Base-by-base conservation (phyloP, 331 rosid genomes). In the Quercus lobata region DNA sequence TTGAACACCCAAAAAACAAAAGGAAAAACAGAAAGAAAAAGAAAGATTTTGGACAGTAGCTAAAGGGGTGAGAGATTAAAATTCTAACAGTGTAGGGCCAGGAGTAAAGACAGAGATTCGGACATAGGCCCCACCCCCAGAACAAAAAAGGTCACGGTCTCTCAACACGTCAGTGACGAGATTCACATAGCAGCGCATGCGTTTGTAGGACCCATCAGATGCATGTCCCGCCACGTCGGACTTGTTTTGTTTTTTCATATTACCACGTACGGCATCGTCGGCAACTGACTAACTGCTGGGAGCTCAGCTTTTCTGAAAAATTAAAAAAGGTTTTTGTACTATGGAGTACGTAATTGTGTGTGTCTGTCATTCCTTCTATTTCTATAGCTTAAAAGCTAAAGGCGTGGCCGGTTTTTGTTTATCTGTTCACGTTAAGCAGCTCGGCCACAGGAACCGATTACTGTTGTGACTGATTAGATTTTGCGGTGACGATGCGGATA, bases 61-160 rank as follows among this genome's bases (percentile, higher is more conserved):
- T 49, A 46, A 6, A 2, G 32, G 19, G 75, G 70, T 37, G n/a
- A 18, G 71, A 17, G 46, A 41, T 8, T 9, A 8, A 41, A 8
- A 41, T 41, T 24, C 37, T 32, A 3, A 53, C 5, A 35, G 14
- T 6, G 65, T 60, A 22, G 57, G 83, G 46, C 22, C 71, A 65
- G 49, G 14, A 80, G 61, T 22, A 68, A 74, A 70, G 79, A 80
- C 76, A 80, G 55, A 74, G 79, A 80, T 80, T 80, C 83, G 62
- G 65, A 74, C 60, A 14, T n/a, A 61, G 25, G 27, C 54, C 58
- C 58, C 1, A 17, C 44, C 10, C 72, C 44, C 14, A 8, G n/a
- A 30, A 14, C 12, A 2, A 41, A 41, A 41, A 41, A 41, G 46
- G 70, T 63, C 70, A 30, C 44, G 70, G 46, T 41, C 46, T 16